phyloP scores from a whole-genome alignment of 1,284 basidiomycete species.

The Rhodotorula sp. region DNA sequence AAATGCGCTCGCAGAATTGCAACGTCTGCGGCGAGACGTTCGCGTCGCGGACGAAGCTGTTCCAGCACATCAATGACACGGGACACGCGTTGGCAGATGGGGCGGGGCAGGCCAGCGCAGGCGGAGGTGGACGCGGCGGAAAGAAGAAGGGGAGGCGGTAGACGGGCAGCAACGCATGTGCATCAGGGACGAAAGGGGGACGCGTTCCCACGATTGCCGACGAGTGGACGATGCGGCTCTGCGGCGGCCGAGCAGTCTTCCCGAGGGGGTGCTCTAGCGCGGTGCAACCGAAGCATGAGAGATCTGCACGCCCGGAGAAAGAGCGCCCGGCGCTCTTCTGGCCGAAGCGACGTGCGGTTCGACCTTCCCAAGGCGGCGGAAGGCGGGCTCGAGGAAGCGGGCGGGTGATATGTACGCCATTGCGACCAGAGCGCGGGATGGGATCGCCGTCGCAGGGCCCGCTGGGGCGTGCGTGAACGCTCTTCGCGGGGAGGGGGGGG shows the following conservation, averaged over 20 bases:
- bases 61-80: constrained; percentile 69
- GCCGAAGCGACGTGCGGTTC: neutral
- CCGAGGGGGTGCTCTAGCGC: no score
- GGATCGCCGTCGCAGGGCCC: no score
- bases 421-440: no score
- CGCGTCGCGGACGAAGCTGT: constrained; percentile 74
- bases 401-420: no score
- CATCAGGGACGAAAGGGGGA: neutral
- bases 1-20: constrained; percentile 58
- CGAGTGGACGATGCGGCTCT: neutral
- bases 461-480: no score
- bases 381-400: neutral
- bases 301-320: neutral
- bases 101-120: constrained; percentile 3
- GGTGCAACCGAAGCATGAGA: neutral
- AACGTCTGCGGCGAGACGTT: constrained; percentile 71
- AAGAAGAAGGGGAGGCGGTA: constrained; percentile 41
- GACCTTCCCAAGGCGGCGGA: neutral
- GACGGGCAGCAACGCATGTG: neutral
- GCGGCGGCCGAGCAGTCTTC: no score
- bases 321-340: no score
- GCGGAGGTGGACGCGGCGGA: neutral
- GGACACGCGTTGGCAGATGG: constrained; percentile 68
- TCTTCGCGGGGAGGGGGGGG: no score
- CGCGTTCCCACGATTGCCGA: no score